Percentiles rank a stretch among this genome's conserved stretches.
Conservation (phyloP, 352 stramenopile genomes). For the Globisporangium irregulare region DNA sequence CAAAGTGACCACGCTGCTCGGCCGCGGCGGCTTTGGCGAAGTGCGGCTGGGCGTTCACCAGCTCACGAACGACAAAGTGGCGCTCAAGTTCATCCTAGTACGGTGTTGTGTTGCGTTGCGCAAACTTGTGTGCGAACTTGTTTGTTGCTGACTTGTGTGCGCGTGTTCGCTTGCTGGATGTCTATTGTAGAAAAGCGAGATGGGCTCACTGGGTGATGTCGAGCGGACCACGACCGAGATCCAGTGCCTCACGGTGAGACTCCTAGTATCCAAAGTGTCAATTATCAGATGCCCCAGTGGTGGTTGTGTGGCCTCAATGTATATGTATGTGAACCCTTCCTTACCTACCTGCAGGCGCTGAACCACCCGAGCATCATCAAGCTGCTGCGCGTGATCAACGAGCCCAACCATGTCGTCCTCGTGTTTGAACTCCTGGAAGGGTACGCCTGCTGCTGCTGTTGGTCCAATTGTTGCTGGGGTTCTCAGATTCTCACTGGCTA, state of each 20-base stretch:
- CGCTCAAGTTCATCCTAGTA: constrained; percentile 85
- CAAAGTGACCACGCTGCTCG: constrained; percentile 75
- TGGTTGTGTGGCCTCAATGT: too few relatives aligned
- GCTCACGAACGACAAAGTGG: constrained; percentile 83
- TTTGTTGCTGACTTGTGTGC: not conserved
- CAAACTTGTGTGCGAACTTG: not conserved
- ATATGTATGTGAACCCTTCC: not conserved
- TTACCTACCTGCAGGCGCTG: constrained; percentile 35
- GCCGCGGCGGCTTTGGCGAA: constrained; percentile 80
- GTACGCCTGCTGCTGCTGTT: constrained; percentile 19
- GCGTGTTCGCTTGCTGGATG: not conserved
- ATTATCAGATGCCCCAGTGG: too few relatives aligned
- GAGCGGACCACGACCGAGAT: constrained; percentile 87
- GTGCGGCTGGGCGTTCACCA: constrained; percentile 75
- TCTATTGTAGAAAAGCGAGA: constrained; percentile 71
- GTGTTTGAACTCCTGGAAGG: constrained; percentile 86
- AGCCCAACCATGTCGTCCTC: constrained; percentile 82
- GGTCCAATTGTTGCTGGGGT: too few relatives aligned
- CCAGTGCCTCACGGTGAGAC: constrained; percentile 71
- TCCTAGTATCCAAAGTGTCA: not conserved
- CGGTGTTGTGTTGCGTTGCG: constrained; percentile 3
- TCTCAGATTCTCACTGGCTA: too few relatives aligned
- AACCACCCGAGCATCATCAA: constrained; percentile 90
- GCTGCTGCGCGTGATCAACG: constrained; percentile 81
- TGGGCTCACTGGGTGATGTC: constrained; percentile 83